Conservation (phyloP, 305 asterid genomes). For the Solanum hybrid region DNA sequence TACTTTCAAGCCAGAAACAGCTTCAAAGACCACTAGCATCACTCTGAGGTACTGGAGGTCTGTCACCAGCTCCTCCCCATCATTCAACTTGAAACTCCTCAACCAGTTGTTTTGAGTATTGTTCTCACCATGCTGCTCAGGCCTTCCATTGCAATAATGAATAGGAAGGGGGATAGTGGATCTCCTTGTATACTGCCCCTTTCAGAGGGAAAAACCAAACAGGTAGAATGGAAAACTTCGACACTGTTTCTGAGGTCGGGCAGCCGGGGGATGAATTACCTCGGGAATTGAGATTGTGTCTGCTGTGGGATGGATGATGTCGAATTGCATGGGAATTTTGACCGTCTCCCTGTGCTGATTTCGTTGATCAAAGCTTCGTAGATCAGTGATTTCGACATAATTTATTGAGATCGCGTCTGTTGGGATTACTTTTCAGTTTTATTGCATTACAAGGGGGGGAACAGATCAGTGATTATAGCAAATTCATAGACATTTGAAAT, state of each 20-base stretch:
- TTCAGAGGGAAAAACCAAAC: not conserved
- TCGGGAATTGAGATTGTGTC: not conserved
- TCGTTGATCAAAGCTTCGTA: not conserved
- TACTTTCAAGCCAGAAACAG: not conserved
- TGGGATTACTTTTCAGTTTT: not conserved
- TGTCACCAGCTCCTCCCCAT: not conserved
- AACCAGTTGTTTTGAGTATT: not conserved
- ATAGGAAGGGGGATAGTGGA: not conserved
- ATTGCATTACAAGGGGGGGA: not conserved
- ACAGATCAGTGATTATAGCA: not conserved
- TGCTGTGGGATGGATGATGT: not conserved
- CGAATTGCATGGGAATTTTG: not conserved
- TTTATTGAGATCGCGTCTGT: not conserved
- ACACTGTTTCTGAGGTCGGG: not conserved
- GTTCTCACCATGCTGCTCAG: not conserved
- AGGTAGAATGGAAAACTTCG: not conserved
- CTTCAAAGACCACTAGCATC: not conserved
- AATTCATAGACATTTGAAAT: not conserved
- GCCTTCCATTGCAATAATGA: not conserved
- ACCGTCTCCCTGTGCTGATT: not conserved
- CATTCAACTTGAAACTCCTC: not conserved
- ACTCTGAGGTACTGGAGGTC: not conserved
- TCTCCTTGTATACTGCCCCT: not conserved
- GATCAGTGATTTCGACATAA: not conserved
- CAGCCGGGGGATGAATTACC: not conserved